Percentiles rank a stretch among this genome's conserved stretches.
Evolutionary conservation across 352 stramenopile species (phyloP).

Genomic region (Globisporangium mamillatum): DNA sequence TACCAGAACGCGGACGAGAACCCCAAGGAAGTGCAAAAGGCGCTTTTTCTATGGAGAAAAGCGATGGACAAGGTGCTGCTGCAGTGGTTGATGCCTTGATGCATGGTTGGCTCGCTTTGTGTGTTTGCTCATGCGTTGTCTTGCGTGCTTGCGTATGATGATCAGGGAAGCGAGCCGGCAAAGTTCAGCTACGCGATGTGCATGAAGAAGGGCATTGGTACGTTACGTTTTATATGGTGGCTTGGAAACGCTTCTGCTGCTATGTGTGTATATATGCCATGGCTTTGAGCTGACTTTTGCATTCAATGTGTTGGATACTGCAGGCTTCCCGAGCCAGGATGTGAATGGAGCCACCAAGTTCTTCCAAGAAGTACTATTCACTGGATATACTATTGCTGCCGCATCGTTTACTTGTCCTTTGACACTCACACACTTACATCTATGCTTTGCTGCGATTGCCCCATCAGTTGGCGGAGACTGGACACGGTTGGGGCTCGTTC

Average conservation of each 20-base stretch:
- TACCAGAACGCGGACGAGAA: conserved; percentile 74
- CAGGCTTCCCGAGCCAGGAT: conserved; percentile 63
- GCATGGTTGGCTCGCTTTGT: background rate
- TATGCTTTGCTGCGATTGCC: background rate
- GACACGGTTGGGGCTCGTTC: conserved; percentile 77
- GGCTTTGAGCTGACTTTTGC: background rate
- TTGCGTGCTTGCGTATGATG: background rate
- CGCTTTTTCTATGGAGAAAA: conserved; percentile 74
- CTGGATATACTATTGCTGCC: background rate
- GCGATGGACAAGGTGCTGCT: conserved; percentile 67
- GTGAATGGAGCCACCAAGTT: conserved; percentile 46
- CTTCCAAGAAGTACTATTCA: conserved; percentile 60
- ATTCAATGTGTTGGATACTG: background rate
- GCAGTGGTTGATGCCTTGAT: background rate
- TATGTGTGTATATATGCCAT: background rate
- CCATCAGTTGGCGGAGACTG: conserved; percentile 43
- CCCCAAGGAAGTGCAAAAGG: conserved; percentile 61
- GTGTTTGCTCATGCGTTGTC: background rate
- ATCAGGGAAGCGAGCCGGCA: conserved; percentile 67
- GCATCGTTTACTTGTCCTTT: background rate
- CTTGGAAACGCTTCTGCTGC: background rate
- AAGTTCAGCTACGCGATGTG: conserved; percentile 86
- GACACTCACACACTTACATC: background rate
- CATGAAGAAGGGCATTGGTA: conserved; percentile 76
- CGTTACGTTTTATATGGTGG: background rate